A percentile compares a stretch with the other conserved stretches of the same genome.
These are phyloP conservation scores for Rhodotorula sp. DNA, from an alignment of 1,284 basidiomycete genomes.

Conservation along the genomic window DNA sequence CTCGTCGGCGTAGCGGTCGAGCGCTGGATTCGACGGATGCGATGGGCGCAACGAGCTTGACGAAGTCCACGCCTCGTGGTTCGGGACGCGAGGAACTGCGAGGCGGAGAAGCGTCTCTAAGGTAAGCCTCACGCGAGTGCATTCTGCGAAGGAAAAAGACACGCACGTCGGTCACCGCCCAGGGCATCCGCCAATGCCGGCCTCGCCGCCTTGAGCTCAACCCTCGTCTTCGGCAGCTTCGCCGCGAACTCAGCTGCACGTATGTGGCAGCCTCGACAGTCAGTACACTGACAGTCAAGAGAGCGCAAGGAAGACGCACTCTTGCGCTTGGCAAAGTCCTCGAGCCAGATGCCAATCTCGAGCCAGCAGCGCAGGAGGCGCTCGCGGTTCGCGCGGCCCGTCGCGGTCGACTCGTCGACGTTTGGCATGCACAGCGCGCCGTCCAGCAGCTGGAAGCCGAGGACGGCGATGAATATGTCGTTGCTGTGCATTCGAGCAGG, in stretches of 20 bases:
- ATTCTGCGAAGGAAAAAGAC: background rate
- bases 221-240: background rate
- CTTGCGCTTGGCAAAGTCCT: background rate
- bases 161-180: constrained; percentile 28
- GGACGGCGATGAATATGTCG: constrained; percentile 25
- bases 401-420: constrained; percentile 4
- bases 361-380: constrained; percentile 34
- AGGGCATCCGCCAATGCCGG: background rate
- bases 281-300: no score
- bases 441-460: constrained; percentile 14
- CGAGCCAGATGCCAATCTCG: constrained; percentile 33
- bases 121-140: no score
- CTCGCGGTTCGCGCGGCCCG: background rate
- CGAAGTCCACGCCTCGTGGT: background rate
- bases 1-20: constrained; percentile 13
- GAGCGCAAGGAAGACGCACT: background rate
- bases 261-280: background rate
- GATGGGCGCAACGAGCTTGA: background rate
- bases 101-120: background rate
- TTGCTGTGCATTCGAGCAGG: background rate
- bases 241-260: background rate
- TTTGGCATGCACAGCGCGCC: background rate
- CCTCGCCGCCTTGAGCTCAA: constrained; percentile 6
- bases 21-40: no score
- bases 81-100: constrained; percentile 16